These are phyloP conservation scores for Colletotrichum tropicicola DNA, from an alignment of 2,329 filamentous ascomycete species.

Conservation along the genomic window DNA sequence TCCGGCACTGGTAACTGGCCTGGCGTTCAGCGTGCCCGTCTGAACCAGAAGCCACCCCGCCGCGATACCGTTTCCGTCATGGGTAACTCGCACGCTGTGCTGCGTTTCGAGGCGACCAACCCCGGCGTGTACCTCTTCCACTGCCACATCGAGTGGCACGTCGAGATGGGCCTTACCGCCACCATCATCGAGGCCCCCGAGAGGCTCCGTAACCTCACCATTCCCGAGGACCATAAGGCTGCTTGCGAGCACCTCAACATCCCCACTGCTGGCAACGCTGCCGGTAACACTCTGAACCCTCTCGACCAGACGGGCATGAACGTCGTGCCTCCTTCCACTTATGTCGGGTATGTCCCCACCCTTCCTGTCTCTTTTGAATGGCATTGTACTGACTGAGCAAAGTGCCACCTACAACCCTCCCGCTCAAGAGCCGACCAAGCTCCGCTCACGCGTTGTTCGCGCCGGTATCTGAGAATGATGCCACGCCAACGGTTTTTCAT, in stretches of 20 bases:
- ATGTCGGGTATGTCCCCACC: slow-evolving; percentile 50
- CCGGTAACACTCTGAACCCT: slow-evolving; percentile 66
- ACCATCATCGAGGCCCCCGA: slow-evolving; percentile 66
- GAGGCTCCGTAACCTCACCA: slow-evolving; percentile 60
- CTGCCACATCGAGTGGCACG: slow-evolving; percentile 71
- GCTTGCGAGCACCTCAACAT: slow-evolving; percentile 54
- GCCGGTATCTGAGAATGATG: background rate
- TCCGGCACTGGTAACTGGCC: slow-evolving; percentile 47
- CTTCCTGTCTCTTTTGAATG: background rate
- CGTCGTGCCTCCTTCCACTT: slow-evolving; percentile 56
- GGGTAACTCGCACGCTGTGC: slow-evolving; percentile 54
- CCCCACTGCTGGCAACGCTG: slow-evolving; percentile 71
- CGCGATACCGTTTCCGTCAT: slow-evolving; percentile 50
- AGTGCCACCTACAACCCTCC: slow-evolving; percentile 16
- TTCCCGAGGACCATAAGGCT: slow-evolving; percentile 67
- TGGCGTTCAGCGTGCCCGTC: slow-evolving; percentile 37
- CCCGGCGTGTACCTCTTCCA: slow-evolving; percentile 66
- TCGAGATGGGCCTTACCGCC: slow-evolving; percentile 64
- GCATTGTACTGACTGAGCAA: background rate
- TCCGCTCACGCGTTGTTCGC: slow-evolving; percentile 22
- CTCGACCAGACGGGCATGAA: slow-evolving; percentile 63
- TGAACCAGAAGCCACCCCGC: slow-evolving; percentile 39
- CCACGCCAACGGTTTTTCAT: background rate
- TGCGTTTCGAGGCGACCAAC: slow-evolving; percentile 61
- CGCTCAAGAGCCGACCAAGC: background rate